Conservation (phyloP, 306 rosid species). For the Aeschynomene evenia region DNA sequence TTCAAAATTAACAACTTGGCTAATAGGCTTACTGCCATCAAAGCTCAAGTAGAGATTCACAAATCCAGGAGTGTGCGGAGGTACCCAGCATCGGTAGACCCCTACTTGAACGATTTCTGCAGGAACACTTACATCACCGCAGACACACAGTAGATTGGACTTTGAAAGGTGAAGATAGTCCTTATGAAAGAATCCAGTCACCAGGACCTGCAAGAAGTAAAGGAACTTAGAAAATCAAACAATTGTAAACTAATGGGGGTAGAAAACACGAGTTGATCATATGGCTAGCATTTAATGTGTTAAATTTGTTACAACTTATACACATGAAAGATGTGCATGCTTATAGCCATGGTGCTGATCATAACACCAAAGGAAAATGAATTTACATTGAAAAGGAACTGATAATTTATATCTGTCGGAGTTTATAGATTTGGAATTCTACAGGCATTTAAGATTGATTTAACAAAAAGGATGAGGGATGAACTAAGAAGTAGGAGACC, state of each 20-base stretch:
- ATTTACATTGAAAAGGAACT: not conserved
- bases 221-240: conserved; percentile 24
- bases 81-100: conserved; percentile 73
- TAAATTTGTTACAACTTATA: conserved; percentile 8
- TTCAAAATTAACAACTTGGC: conserved; percentile 80
- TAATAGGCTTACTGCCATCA: conserved; percentile 84
- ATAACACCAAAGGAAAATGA: conserved; percentile 9
- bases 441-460: conserved; percentile 6
- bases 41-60: conserved; percentile 70
- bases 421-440: conserved; percentile 25
- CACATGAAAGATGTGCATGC: conserved; percentile 16
- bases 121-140: conserved; percentile 64
- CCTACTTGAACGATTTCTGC: conserved; percentile 78
- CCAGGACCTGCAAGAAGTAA: conserved; percentile 64
- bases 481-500: conserved; percentile 8
- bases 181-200: conserved; percentile 68
- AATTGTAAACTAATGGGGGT: conserved; percentile 20
- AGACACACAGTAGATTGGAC: conserved; percentile 61
- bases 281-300: not conserved
- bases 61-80: conserved; percentile 60
- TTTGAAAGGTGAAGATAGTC: conserved; percentile 59
- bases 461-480: conserved; percentile 8
- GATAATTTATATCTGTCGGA: not conserved
- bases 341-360: conserved; percentile 8
- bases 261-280: conserved; percentile 20